Conservation (phyloP, 2,329 filamentous ascomycete species). For the Neobulgaria alba region DNA sequence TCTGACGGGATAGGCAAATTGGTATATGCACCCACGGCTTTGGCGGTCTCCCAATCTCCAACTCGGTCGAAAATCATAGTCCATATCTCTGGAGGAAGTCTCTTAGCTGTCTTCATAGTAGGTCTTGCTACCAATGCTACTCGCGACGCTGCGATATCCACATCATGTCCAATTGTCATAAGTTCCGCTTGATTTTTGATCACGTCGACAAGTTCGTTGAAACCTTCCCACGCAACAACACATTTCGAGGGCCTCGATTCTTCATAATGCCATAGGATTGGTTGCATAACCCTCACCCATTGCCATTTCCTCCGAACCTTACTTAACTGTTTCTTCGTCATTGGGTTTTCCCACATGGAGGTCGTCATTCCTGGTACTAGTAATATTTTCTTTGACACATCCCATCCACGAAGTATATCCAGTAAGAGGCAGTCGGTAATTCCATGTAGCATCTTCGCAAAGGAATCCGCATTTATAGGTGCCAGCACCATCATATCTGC, state of each 20-base stretch:
- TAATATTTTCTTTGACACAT: slow-evolving; percentile 75
- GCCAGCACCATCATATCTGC: slow-evolving; percentile 78
- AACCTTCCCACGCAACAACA: slow-evolving; percentile 51
- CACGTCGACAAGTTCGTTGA: slow-evolving; percentile 64
- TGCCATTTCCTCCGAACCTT: slow-evolving; percentile 79
- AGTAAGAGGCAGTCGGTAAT: slow-evolving; percentile 73
- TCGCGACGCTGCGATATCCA: slow-evolving; percentile 34
- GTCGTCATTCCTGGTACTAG: slow-evolving; percentile 84
- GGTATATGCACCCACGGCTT: slow-evolving; percentile 71
- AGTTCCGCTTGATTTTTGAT: slow-evolving; percentile 72
- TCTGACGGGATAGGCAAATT: slow-evolving; percentile 63
- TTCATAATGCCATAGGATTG: slow-evolving; percentile 76
- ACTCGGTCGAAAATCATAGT: slow-evolving; percentile 77
- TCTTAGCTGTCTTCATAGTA: slow-evolving; percentile 31
- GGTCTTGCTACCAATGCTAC: slow-evolving; percentile 36
- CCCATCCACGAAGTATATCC: slow-evolving; percentile 77
- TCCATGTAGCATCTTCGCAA: slow-evolving; percentile 82
- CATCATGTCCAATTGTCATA: slow-evolving; percentile 63
- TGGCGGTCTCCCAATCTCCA: slow-evolving; percentile 84
- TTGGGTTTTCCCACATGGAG: slow-evolving; percentile 82
- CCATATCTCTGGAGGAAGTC: slow-evolving; percentile 80
- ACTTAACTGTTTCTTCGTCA: slow-evolving; percentile 78
- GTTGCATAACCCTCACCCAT: slow-evolving; percentile 75
- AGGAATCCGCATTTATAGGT: slow-evolving; percentile 74
- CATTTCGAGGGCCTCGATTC: slow-evolving; percentile 42